A percentile compares a stretch with the other conserved stretches of the same genome.
phyloP scores from a whole-genome alignment of 2,329 filamentous ascomycete genomes.

The Cladosporium sp. region DNA sequence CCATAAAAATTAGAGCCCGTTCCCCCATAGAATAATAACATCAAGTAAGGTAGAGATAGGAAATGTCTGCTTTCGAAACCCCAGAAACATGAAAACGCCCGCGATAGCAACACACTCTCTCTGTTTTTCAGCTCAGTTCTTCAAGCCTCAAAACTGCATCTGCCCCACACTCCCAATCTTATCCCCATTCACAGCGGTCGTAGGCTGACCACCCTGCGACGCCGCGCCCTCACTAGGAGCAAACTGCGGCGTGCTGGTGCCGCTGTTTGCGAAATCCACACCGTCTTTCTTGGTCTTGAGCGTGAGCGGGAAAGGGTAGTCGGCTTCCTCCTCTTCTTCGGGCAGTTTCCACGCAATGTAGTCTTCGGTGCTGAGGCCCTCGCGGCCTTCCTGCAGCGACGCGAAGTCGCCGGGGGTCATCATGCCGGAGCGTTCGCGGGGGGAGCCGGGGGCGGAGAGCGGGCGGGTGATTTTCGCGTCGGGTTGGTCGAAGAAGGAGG shows the following conservation, averaged over 20 bases:
- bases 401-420: slow-evolving; percentile 99
- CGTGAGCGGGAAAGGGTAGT: slow-evolving; percentile 67
- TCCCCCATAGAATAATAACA: too few relatives aligned
- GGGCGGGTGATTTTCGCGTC: slow-evolving; percentile 88
- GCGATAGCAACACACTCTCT: too few relatives aligned
- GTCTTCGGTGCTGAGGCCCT: slow-evolving; percentile 91
- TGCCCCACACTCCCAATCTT: background rate
- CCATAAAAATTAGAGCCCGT: too few relatives aligned
- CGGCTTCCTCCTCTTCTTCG: slow-evolving; percentile 73
- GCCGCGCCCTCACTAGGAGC: slow-evolving; percentile 3
- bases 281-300: slow-evolving; percentile 41
- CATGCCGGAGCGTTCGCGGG: slow-evolving; percentile 86
- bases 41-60: too few relatives aligned
- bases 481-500: slow-evolving; percentile 84
- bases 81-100: too few relatives aligned
- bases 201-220: slow-evolving; percentile 3
- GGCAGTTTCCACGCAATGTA: slow-evolving; percentile 98
- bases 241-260: slow-evolving; percentile 4
- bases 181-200: slow-evolving; percentile 3
- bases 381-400: slow-evolving; percentile 86
- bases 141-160: slow-evolving; percentile 3
- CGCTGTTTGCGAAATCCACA: slow-evolving; percentile 3
- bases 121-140: too few relatives aligned
- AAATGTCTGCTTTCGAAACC: too few relatives aligned
- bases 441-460: slow-evolving; percentile 89